These are phyloP conservation scores for Globisporangium recalcitrans DNA, from an alignment of 352 stramenopile species.

Conservation along the genomic window DNA sequence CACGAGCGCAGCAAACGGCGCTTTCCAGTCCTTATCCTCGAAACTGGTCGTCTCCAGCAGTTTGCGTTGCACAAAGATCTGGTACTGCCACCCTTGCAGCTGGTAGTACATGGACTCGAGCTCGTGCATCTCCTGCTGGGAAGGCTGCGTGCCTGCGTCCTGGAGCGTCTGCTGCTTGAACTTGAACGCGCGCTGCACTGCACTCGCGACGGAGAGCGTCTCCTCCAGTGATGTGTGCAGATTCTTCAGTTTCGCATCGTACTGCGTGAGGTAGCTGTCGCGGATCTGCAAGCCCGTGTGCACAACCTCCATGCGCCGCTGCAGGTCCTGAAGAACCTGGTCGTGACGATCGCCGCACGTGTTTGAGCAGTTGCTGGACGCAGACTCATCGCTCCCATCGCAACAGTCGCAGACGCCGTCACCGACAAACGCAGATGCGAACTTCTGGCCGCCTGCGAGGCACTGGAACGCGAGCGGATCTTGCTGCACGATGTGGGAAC, in stretches of 20 bases:
- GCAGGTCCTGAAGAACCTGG: conserved; percentile 17
- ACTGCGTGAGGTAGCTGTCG: conserved; percentile 21
- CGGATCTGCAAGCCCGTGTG: conserved; percentile 19
- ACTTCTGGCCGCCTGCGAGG: conserved; percentile 21
- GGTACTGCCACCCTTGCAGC: conserved; percentile 40
- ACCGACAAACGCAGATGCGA: conserved; percentile 60
- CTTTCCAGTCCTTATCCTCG: conserved; percentile 30
- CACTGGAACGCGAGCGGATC: conserved; percentile 34
- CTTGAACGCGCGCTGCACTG: conserved; percentile 27
- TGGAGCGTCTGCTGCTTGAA: conserved; percentile 25
- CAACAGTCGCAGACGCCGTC: conserved; percentile 98
- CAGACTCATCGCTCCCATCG: conserved; percentile 91
- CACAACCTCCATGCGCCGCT: conserved; percentile 22
- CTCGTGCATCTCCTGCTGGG: conserved; percentile 27
- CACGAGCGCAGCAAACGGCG: conserved; percentile 50
- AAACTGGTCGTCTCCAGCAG: conserved; percentile 45
- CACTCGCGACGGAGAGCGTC: conserved; percentile 3
- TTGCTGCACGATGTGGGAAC: conserved; percentile 35
- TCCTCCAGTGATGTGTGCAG: conserved; percentile 27
- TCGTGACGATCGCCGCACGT: conserved; percentile 29
- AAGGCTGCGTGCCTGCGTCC: conserved; percentile 12
- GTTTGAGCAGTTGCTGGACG: conserved; percentile 27
- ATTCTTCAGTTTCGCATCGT: conserved; percentile 24
- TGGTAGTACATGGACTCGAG: conserved; percentile 47
- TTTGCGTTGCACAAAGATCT: conserved; percentile 45